A percentile compares a stretch with the other conserved stretches of the same genome.
phyloP scores from a whole-genome alignment of 129 eudicot species.

The Oenanthe sinensis region DNA sequence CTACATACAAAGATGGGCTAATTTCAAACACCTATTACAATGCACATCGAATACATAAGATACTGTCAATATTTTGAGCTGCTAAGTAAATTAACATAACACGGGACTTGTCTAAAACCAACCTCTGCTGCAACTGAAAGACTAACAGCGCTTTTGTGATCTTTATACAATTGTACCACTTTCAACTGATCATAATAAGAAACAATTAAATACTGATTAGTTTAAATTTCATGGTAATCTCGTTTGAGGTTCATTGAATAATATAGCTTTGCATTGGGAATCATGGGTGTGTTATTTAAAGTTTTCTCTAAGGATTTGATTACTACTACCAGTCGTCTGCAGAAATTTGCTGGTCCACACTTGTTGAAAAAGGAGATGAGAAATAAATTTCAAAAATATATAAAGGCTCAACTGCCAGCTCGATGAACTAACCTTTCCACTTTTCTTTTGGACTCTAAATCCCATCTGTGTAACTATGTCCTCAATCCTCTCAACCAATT shows the following conservation, averaged over 20 bases:
- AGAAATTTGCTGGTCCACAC: neutral
- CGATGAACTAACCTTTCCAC: slow-evolving; percentile 60
- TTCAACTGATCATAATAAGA: slow-evolving; percentile 43
- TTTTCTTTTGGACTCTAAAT: slow-evolving; percentile 69
- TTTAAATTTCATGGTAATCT: neutral
- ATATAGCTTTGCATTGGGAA: neutral
- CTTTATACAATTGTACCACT: slow-evolving; percentile 50
- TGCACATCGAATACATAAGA: neutral
- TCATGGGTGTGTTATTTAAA: neutral
- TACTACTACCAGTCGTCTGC: neutral
- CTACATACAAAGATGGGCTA: slow-evolving; percentile 77
- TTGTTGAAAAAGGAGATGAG: neutral
- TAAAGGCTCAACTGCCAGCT: neutral
- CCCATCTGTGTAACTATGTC: slow-evolving; percentile 71
- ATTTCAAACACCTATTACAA: slow-evolving; percentile 71
- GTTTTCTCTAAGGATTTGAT: neutral
- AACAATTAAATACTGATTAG: slow-evolving; percentile 13
- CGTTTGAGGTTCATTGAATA: neutral
- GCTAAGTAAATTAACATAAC: neutral
- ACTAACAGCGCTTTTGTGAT: slow-evolving; percentile 44
- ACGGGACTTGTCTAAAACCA: slow-evolving; percentile 10
- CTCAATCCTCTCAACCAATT: slow-evolving; percentile 70
- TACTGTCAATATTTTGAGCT: neutral
- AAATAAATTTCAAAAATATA: neutral
- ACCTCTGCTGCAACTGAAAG: slow-evolving; percentile 82